Evolutionary conservation across 768 basidiomycete genomes (phyloP).

Genomic region (Amanita pallidorosea): DNA sequence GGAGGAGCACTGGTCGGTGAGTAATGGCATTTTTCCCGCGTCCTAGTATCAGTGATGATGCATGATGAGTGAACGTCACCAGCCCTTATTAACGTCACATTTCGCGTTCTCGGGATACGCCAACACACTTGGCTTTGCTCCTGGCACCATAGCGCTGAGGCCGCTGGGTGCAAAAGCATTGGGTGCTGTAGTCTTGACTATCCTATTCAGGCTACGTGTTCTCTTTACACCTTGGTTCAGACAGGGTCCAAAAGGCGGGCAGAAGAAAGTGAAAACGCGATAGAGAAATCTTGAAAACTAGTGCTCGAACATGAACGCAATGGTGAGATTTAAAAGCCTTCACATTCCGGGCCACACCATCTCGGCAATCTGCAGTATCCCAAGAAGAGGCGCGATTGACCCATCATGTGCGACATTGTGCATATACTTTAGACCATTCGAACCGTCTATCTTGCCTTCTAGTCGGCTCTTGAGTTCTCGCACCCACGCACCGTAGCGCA

Average conservation of each 20-base stretch:
- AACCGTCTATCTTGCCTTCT: constrained; percentile 23
- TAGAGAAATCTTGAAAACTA: neutral
- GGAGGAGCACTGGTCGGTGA: constrained; percentile 35
- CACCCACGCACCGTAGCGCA: constrained; percentile 37
- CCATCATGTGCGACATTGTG: constrained; percentile 44
- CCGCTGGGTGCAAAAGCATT: constrained; percentile 22
- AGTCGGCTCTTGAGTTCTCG: constrained; percentile 33
- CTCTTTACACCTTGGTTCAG: constrained; percentile 16
- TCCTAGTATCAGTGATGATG: too few relatives aligned
- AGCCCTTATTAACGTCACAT: constrained; percentile 21
- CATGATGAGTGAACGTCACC: neutral
- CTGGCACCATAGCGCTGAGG: constrained; percentile 9
- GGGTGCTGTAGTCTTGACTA: constrained; percentile 19
- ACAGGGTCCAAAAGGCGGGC: neutral
- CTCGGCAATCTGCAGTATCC: constrained; percentile 34
- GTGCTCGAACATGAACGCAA: neutral
- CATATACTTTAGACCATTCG: constrained; percentile 20
- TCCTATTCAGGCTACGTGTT: constrained; percentile 25
- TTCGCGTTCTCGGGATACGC: constrained; percentile 18
- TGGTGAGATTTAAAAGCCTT: constrained; percentile 3
- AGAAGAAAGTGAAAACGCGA: neutral
- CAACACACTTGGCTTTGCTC: constrained; percentile 8
- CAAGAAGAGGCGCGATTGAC: constrained; percentile 36
- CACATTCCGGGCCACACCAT: constrained; percentile 51
- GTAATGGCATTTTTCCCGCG: constrained; percentile 5